Percentiles rank a stretch among this genome's conserved stretches.
Conservation (phyloP, 495 filamentous ascomycete genomes). For the Lasiosphaeriaceae sp. region DNA sequence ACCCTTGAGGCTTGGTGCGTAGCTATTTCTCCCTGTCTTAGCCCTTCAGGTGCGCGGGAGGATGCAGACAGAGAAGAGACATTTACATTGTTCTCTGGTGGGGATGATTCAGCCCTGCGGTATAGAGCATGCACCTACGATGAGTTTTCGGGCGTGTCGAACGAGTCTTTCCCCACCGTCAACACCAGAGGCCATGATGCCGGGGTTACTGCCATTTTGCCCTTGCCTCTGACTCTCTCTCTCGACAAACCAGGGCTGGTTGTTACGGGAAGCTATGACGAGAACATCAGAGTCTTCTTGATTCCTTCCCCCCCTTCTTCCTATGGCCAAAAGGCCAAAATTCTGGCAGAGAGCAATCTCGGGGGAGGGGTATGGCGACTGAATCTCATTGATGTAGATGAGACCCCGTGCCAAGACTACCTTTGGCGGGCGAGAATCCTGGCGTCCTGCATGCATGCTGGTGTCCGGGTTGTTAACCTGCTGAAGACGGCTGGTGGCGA, state of each 20-base stretch:
- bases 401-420: conserved; percentile 1
- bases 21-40: conserved; percentile 42
- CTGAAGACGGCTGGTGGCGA: conserved; percentile 25
- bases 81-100: conserved; percentile 57
- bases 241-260: conserved; percentile 48
- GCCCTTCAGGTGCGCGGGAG: background rate
- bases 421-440: conserved; percentile 54
- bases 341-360: conserved; percentile 61
- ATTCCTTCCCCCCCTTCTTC: conserved; percentile 38
- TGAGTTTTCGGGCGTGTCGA: conserved; percentile 4
- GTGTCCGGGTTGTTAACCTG: conserved; percentile 60
- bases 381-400: conserved; percentile 48
- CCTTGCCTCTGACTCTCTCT: conserved; percentile 40
- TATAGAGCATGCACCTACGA: conserved; percentile 25
- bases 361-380: conserved; percentile 92
- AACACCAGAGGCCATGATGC: conserved; percentile 61
- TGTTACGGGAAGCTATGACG: conserved; percentile 91
- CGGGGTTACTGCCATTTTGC: conserved; percentile 85
- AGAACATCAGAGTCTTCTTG: conserved; percentile 64
- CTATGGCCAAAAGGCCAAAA: conserved; percentile 22
- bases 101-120: conserved; percentile 59
- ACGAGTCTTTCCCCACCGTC: conserved; percentile 30
- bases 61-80: background rate
- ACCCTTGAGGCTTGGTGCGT: conserved; percentile 66
- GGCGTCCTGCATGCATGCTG: conserved; percentile 92